Evolutionary conservation across 805 yeast genomes (phyloP).

Genomic region (Candida cerambycidarum): DNA sequence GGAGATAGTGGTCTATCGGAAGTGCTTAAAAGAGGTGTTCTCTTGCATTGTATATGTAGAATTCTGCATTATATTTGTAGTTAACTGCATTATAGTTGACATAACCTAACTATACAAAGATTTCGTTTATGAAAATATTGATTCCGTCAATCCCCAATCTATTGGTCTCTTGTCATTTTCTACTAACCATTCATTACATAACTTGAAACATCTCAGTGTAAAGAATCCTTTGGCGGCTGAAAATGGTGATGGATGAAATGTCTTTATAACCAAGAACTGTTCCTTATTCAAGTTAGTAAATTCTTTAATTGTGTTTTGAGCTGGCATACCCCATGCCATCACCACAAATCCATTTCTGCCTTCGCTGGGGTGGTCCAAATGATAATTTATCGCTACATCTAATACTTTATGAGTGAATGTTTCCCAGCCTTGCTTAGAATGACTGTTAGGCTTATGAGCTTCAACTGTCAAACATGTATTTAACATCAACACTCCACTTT

Average conservation of each 20-base stretch:
- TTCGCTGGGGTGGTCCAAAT: constrained; percentile 23
- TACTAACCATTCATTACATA: constrained; percentile 76
- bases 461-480: constrained; percentile 89
- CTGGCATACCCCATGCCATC: constrained; percentile 82
- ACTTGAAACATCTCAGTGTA: constrained; percentile 67
- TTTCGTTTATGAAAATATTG: not conserved
- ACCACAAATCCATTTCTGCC: constrained; percentile 57
- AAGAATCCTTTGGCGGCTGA: constrained; percentile 87
- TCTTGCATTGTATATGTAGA: too few relatives aligned
- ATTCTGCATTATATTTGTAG: too few relatives aligned
- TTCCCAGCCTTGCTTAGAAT: constrained; percentile 91
- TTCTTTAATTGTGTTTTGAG: constrained; percentile 56
- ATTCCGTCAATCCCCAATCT: constrained; percentile 52
- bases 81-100: not conserved
- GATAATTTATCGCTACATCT: constrained; percentile 48
- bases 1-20: too few relatives aligned
- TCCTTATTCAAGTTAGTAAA: constrained; percentile 22
- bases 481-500: constrained; percentile 80
- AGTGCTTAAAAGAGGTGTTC: too few relatives aligned
- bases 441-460: constrained; percentile 93
- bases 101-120: not conserved
- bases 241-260: constrained; percentile 94
- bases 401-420: constrained; percentile 76
- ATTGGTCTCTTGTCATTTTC: constrained; percentile 46
- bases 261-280: constrained; percentile 53